Base-by-base conservation (phyloP, 2,329 filamentous ascomycete species). In the Mariannaea sp. region DNA sequence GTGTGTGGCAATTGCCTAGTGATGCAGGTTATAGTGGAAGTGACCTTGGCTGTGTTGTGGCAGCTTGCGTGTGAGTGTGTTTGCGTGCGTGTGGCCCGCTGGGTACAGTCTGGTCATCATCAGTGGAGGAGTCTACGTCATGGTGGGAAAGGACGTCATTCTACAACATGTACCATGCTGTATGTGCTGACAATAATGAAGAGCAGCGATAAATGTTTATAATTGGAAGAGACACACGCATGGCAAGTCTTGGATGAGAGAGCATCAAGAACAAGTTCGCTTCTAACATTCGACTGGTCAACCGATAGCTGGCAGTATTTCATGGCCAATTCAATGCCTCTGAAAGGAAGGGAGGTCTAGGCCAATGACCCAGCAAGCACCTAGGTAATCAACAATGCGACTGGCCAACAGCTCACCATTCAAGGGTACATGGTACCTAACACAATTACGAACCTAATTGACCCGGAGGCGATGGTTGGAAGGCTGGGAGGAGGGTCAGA, bases 31-130 rank as follows among this genome's bases (percentile, higher is more conserved):
- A 57, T 58, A 63, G 38, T 56, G 60, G 56, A 55, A 48, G 41
- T 50, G 50, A 52, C 52, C 59, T 47, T 33, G 51, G 53, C 7
- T 12, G 7, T 29, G 7, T 55, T 49, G 57, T 62, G 49, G 41
- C 22, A 17, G 45, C 50, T 36, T 20, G 43, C 51, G 58, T 61
- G 53, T 43, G 33, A 16, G 51, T 52, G 44, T 27, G 47, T 39
- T 57, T 64, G 60, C 62, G 61, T 56, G 61, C 58, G 61, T 55
- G 55, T 57, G 61, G 61, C 56, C 35, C 58, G 46, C 62, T 59
- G 57, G 49, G 39, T 38, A 55, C 57, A 56, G 61, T 58, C 58
- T 55, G 46, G 49, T 19, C 41, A 36, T 56, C 41, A 43, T 56
- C 59, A 64, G 57, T 48, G 42, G 49, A 56, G 49, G 56, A 35